Base-by-base conservation (phyloP, 352 stramenopile genomes). In the Phytophthora pistaciae region DNA sequence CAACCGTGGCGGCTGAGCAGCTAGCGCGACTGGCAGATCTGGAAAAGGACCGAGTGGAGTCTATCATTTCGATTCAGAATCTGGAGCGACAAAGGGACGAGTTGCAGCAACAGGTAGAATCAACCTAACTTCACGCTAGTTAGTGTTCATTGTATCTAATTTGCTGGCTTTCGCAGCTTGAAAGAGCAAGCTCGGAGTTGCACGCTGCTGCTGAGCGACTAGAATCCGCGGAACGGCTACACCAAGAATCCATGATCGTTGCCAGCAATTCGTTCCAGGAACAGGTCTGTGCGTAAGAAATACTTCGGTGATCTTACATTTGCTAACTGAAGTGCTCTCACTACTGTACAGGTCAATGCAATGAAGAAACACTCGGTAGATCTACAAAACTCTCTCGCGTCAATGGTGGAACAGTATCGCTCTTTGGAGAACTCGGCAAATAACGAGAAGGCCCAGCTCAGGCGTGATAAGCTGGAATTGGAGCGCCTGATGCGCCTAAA, bases 401-500 rank as follows among this genome's bases (percentile, higher is more conserved):
- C 49, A 16, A 57, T 56, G 27, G n/a, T 62, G 14, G 69, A 78
- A 13, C 60, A 59, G 64, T 56, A 65, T 72, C 55, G 36, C 9
- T 42, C 27, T 7, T 53, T 85, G 31, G 79, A 87, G 42, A 29
- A 46, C 10, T 29, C 58, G 14, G 40, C 49, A 20, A 16, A 48
- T 5, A 55, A 79, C 36, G 77, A 83, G 27, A 83, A 80, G 27
- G 20, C 57, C 14, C 78, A 81, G 33, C 63, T 83, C 27, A 60
- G 74, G 1, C 69, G 59, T 54, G 69, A 84, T 38, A 82, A 77
- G 21, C 59, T 77, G 16, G 70, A 84, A 33, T 50, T 88, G 4
- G 75, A 85, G 29, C 48, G 50, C 5, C 42, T 79, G 27, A 64
- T 85, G 5, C 56, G 52, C 16, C 56, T 52, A 16, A 82, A 74